Conservation (phyloP, 2,329 filamentous ascomycete species). For the Scedosporium dehoogii region DNA sequence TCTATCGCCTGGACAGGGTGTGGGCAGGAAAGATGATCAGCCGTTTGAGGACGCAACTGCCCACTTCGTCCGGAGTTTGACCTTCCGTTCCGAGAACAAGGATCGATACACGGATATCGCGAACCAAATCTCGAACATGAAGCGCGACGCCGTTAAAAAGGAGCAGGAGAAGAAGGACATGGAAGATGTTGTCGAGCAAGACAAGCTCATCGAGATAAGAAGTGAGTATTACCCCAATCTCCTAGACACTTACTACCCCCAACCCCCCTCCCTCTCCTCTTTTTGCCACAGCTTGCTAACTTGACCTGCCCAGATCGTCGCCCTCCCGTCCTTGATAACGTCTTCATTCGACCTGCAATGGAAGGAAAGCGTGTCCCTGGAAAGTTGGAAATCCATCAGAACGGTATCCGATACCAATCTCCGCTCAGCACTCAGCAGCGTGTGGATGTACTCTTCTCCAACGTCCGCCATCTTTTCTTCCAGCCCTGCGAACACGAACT, state of each 20-base stretch:
- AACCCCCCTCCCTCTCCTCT: not conserved
- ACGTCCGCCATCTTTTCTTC: constrained; percentile 98
- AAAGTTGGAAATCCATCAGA: constrained; percentile 95
- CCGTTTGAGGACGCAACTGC: constrained; percentile 94
- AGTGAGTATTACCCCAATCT: constrained; percentile 43
- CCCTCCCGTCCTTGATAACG: constrained; percentile 80
- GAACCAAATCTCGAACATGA: constrained; percentile 89
- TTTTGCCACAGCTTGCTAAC: constrained; percentile 17
- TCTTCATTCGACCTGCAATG: constrained; percentile 89
- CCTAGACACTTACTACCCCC: not conserved
- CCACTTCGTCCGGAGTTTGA: constrained; percentile 92
- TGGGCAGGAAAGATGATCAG: constrained; percentile 93
- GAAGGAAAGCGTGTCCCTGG: constrained; percentile 95
- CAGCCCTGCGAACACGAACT: constrained; percentile 93
- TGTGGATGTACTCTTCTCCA: constrained; percentile 93
- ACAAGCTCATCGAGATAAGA: constrained; percentile 90
- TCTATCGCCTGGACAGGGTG: constrained; percentile 90
- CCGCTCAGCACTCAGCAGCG: constrained; percentile 69
- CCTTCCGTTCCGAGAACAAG: constrained; percentile 84
- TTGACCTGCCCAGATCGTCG: constrained; percentile 62
- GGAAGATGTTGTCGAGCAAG: constrained; percentile 98
- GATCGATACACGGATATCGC: constrained; percentile 84
- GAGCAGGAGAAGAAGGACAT: constrained; percentile 99
- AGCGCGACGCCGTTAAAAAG: constrained; percentile 81
- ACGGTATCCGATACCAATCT: constrained; percentile 92